Base-by-base conservation (phyloP, 2,329 filamentous ascomycete species). In the Microcyclospora tardicrescens region DNA sequence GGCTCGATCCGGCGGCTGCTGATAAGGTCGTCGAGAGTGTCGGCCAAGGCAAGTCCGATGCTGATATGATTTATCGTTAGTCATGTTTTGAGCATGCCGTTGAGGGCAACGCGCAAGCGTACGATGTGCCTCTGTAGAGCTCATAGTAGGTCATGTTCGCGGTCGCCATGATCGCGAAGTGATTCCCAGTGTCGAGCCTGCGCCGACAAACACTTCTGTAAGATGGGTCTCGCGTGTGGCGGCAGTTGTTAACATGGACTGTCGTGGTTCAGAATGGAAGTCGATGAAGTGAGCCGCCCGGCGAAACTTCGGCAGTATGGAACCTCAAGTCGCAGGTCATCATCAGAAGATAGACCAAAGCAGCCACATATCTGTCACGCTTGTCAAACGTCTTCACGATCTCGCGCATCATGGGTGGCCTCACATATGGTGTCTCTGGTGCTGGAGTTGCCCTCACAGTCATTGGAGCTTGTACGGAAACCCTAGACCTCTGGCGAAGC, bases 91-190 rank as follows among this genome's bases (percentile, higher is more conserved):
- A 41, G 36, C 45, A 41, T 42, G 36, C 43, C 38, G 39, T 33
- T 38, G 42, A 36, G 38, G 31, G 43, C 32, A 39, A 24, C 19
- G 19, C 19, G 38, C 41, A 47, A 52, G 63, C 54, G n/a, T 84
- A 96, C 91, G 89, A 96, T 77, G 86, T 94, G 69, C 87, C 81
- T 56, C 91, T 84, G 65, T 98, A 98, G 58, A 98, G 79, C 75
- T 98, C 91, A 65, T 96, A 98, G 69, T 75, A 79, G 49, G 73
- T 61, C 46, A 71, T 44, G 19, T 41, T 36, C 34, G 44, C 34
- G 31, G 46, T 42, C 33, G 48, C 46, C 36, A 49, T 46, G 13
- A 24, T 43, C 10, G 27, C 32, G 30, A 32, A 32, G 4, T 32
- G 30, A 4, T n/a, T 32, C 4, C 6, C 30, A 10, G 30, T 32